These are phyloP conservation scores for Saccharomycopsis oosterbeekiorum DNA, from an alignment of 805 yeast species.

Conservation along the genomic window DNA sequence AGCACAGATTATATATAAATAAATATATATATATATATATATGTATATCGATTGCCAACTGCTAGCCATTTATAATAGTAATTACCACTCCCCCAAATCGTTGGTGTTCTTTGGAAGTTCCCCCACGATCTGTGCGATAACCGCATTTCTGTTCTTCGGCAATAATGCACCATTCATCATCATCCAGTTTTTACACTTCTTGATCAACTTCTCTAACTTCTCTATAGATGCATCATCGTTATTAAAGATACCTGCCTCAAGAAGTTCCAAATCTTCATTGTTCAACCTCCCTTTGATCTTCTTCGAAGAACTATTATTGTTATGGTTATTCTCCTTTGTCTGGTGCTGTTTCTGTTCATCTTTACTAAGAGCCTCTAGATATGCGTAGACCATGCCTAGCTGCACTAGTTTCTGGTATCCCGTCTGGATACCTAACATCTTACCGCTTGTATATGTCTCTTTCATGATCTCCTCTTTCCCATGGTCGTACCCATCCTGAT, in stretches of 20 bases:
- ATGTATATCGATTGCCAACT: no score
- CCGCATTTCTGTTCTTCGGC: neutral
- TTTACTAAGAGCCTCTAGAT: conserved; percentile 1
- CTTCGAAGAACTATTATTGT: neutral
- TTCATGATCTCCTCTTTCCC: conserved; percentile 10
- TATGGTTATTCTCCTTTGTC: neutral
- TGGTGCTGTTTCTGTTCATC: neutral
- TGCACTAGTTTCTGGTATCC: conserved; percentile 15
- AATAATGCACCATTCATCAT: conserved; percentile 8
- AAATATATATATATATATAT: no score
- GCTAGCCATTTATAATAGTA: no score
- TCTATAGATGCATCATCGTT: conserved; percentile 14
- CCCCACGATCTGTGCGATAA: neutral
- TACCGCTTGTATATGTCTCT: conserved; percentile 15
- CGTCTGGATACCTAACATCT: conserved; percentile 18
- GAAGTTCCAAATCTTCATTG: conserved; percentile 7
- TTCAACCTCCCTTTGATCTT: conserved; percentile 5
- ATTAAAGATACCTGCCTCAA: neutral
- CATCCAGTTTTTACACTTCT: conserved; percentile 16
- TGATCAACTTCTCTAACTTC: conserved; percentile 10
- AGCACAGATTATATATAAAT: neutral
- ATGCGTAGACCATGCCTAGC: conserved; percentile 14
- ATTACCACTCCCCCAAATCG: neutral
- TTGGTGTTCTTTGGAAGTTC: neutral
- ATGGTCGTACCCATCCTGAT: conserved; percentile 14